Evolutionary conservation across 2,329 filamentous ascomycete genomes (phyloP), one percentile per base, ranked within the genome.

Genomic region (Phialocephala subalpina): DNA sequence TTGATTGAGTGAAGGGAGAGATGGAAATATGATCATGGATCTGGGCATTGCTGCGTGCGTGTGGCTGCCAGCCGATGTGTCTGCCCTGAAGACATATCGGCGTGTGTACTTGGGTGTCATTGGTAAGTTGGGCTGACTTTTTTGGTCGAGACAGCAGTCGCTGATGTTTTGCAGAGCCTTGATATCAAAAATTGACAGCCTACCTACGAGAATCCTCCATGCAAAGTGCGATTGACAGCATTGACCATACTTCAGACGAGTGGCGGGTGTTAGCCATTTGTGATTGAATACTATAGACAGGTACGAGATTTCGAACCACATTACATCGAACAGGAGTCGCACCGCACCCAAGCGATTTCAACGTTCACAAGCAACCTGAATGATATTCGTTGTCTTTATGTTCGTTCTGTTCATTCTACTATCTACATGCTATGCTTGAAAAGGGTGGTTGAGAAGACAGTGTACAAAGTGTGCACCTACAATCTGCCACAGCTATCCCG

Each of bases 41-140:
- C 27, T 53, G 49, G 49, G 49, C 49, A 11, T 29, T 53, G 49
- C 49, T 53, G 49, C 49, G 18, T 49, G 14, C 29, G 45, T 7
- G 49, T 27, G 22, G 25, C 22, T 53, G 49, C 49, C 49, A 64
- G 72, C 72, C 72, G 72, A 72, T 72, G 60, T 73, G 68, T 69
- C 68, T 53, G 61, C 59, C 49, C 25, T 62, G 38, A 65, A 67
- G 67, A 56, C 66, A 70, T 69, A 60, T 73, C 72, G 72, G 72
- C 70, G 66, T 68, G 59, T 70, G 67, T 60, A 62, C 58, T 59
- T 53, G 67, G 64, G 68, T 65, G 53, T 63, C 42, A 66, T 40
- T 62, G 67, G 71, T 73, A 69, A 52, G 69, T 89, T 55, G n/a
- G n/a, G n/a, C 68, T 7, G 2, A 1, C 12, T 87, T n/a, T 27